Evolutionary conservation across 2,329 filamentous ascomycete genomes (phyloP).

Genomic region (Aspergillus thermomutatus): DNA sequence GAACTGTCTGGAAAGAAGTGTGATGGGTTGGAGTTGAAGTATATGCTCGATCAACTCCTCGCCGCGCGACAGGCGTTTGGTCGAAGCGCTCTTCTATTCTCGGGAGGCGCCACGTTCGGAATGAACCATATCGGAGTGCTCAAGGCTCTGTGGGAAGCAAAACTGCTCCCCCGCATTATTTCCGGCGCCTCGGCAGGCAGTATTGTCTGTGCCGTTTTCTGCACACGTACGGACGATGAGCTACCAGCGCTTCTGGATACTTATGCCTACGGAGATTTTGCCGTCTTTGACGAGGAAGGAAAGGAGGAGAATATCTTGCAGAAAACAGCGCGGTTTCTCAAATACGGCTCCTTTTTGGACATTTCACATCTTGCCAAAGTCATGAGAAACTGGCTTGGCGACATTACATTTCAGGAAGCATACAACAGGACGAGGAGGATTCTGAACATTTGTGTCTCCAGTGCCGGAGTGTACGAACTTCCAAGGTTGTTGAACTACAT

Average conservation of each 20-base stretch:
- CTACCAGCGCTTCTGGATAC: slow-evolving; percentile 65
- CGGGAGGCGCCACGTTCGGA: slow-evolving; percentile 83
- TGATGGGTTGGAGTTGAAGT: slow-evolving; percentile 56
- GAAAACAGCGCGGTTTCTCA: slow-evolving; percentile 70
- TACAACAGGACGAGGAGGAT: slow-evolving; percentile 92
- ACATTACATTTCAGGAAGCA: slow-evolving; percentile 92
- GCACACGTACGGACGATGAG: slow-evolving; percentile 73
- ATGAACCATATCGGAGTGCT: slow-evolving; percentile 90
- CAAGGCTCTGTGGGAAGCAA: slow-evolving; percentile 72
- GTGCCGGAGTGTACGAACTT: slow-evolving; percentile 80
- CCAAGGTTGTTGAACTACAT: slow-evolving; percentile 87
- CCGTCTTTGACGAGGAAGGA: slow-evolving; percentile 68
- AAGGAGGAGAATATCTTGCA: slow-evolving; percentile 62
- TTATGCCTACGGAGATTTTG: slow-evolving; percentile 76
- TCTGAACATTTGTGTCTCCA: slow-evolving; percentile 90
- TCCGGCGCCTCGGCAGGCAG: slow-evolving; percentile 85
- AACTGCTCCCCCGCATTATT: slow-evolving; percentile 77
- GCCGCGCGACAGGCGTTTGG: slow-evolving; percentile 76
- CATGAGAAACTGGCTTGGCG: slow-evolving; percentile 75
- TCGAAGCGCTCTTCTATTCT: slow-evolving; percentile 77
- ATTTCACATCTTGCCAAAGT: slow-evolving; percentile 76
- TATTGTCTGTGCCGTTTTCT: slow-evolving; percentile 78
- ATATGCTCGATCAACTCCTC: slow-evolving; percentile 66
- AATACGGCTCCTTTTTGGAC: slow-evolving; percentile 80
- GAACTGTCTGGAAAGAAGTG: slow-evolving; percentile 54